Percentiles rank a stretch among this genome's conserved stretches.
phyloP scores from a whole-genome alignment of 805 yeast species.

The Candida michaelii region DNA sequence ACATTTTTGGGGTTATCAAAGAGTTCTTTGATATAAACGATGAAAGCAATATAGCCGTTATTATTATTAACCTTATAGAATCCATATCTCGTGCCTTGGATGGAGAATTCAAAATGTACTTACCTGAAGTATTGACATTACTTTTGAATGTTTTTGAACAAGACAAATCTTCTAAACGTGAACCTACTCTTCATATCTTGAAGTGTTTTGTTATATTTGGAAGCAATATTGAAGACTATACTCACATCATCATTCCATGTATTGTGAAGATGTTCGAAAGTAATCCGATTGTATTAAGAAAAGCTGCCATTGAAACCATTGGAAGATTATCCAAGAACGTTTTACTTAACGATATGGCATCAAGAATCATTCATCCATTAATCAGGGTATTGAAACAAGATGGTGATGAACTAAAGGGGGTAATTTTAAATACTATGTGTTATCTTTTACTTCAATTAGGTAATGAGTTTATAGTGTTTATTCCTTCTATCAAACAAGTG shows the following conservation, averaged over 20 bases:
- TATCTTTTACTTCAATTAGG: conserved; percentile 79
- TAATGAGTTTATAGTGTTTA: conserved; percentile 77
- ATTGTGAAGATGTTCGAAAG: conserved; percentile 78
- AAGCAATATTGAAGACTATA: conserved; percentile 80
- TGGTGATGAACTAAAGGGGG: conserved; percentile 58
- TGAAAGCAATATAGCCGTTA: conserved; percentile 64
- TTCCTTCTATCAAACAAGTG: conserved; percentile 75
- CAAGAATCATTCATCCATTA: conserved; percentile 85
- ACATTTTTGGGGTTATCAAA: conserved; percentile 70
- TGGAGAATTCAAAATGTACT: conserved; percentile 84
- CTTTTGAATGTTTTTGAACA: conserved; percentile 74
- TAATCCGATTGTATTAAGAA: conserved; percentile 59
- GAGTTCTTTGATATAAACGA: conserved; percentile 59
- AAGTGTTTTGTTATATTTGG: conserved; percentile 86
- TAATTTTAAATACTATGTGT: conserved; percentile 78
- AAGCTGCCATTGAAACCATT: conserved; percentile 76
- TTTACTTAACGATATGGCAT: conserved; percentile 80
- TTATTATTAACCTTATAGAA: conserved; percentile 78
- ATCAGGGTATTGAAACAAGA: conserved; percentile 59
- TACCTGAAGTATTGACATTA: conserved; percentile 75
- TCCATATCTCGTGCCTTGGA: conserved; percentile 82
- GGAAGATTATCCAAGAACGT: conserved; percentile 78
- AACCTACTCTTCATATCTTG: conserved; percentile 70
- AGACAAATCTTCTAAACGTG: conserved; percentile 60
- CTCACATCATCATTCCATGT: conserved; percentile 84